Base-by-base conservation (phyloP, 2,329 filamentous ascomycete species). In the Fusarium heterosporum region DNA sequence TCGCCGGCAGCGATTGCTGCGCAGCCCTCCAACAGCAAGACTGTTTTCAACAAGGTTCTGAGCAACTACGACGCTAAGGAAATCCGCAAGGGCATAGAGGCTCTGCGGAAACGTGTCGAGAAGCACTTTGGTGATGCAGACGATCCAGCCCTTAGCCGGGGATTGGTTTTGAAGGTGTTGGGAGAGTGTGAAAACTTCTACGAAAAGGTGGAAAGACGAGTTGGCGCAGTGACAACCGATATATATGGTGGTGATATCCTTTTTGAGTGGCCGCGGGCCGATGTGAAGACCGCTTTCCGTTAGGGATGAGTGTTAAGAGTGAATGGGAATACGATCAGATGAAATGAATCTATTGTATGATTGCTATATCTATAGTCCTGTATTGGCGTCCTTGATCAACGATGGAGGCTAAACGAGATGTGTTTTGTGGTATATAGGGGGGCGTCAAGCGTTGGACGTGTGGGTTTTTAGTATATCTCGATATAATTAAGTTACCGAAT, bases 111-210 rank as follows among this genome's bases (percentile, higher is more conserved):
- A 81, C 87, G 95, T 48, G 92, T 98, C 2, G 95, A 98, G 80
- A 99, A 98, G 81, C 95, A 98, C 78, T 98, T 98, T 83, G 93
- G 93, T 41, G 93, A 97, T 70, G 91, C 90, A 7, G 93, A 96
- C 70, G 91, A 94, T 66, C 87, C 89, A 55, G 86, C 82, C 22
- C 81, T 90, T 53, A 90, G 87, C 71, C 81, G 82, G 48, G 82
- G 82, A 34, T 79, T 90, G 39, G 87, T 89, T 25, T 78, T 78
- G 49, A 84, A 85, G 74, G 86, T 90, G 36, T 77, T 87, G 46
- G 80, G 80, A 60, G 86, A 89, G 74, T 89, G 88, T 74, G 88
- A 90, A 77, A 79, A 76, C 61, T 90, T 87, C 72, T 90, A 90
- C 73, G 81, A 82, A 54, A 83, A 86, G 25, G 85, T 90, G 47